A percentile compares a stretch with the other conserved stretches of the same genome.
Conservation (phyloP, 176 grass and related monocot genomes). For the Carex littledalei region DNA sequence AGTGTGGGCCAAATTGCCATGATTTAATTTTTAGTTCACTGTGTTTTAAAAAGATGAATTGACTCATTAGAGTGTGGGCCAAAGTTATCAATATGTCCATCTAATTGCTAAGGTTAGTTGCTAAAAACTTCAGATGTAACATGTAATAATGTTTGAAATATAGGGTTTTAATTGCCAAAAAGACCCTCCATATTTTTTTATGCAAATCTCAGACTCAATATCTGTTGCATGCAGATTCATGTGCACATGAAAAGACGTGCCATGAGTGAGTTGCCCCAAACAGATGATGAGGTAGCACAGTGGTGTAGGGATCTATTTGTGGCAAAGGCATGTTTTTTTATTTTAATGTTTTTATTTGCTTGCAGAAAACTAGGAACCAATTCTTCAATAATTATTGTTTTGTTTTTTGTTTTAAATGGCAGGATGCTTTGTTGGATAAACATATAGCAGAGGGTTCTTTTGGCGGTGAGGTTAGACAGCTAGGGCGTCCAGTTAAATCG, state of each 20-base stretch:
- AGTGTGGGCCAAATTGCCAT: background rate
- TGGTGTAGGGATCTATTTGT: slow-evolving; percentile 93
- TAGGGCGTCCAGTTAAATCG: slow-evolving; percentile 78
- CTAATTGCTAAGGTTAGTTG: background rate
- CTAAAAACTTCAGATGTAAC: background rate
- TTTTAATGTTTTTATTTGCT: background rate
- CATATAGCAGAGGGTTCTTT: slow-evolving; percentile 68
- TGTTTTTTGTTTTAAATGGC: slow-evolving; percentile 5
- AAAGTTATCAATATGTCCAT: background rate
- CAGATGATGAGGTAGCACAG: slow-evolving; percentile 73
- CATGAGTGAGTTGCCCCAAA: slow-evolving; percentile 73
- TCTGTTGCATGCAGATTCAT: slow-evolving; percentile 56
- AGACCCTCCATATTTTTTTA: background rate
- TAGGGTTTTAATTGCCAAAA: background rate
- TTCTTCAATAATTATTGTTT: background rate
- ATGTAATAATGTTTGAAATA: background rate
- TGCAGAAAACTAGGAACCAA: background rate
- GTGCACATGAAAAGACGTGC: slow-evolving; percentile 76
- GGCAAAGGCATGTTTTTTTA: slow-evolving; percentile 45
- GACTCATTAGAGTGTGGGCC: background rate
- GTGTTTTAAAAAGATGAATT: background rate
- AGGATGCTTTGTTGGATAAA: slow-evolving; percentile 83
- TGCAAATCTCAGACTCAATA: background rate
- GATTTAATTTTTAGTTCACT: background rate
- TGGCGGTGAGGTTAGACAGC: slow-evolving; percentile 61